Base-by-base conservation (phyloP, 805 yeast genomes). In the Kodamaea kaohsiungensis region DNA sequence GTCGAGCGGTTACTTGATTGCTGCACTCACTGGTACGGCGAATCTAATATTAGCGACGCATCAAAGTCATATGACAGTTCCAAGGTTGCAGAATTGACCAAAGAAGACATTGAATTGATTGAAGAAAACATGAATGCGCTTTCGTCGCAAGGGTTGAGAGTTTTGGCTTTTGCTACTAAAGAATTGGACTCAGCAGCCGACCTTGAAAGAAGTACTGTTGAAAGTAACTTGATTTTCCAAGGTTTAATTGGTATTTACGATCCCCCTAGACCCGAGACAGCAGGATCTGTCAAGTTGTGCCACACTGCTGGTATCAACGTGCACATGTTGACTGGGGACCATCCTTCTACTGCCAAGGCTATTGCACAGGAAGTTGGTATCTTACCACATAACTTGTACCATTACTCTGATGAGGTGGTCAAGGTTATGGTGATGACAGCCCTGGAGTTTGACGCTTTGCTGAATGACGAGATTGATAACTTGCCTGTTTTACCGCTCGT, bases 281-380 rank as follows among this genome's bases (percentile, higher is more conserved):
- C 83, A 9, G 81, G 75, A 10, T 81, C 89, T 5, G 92, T 88
- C 18, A 80, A 79, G 61, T 67, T 72, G 56, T 87, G 92, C 68
- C 91, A 86, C 64, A 75, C 68, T 48, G 93, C 93, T 13, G 93
- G 93, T 56, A 85, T 88, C 60, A 83, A 85, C 59, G 92, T 88
- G 46, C 90, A 85, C 61, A 88, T 88, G 93, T 79, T 88, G 42
- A 88, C 93, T 16, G 93, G 93, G 58, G 93, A 88, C 65, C 91
- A 86, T 62, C 88, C 87, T 8, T 86, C 86, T 38, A 88, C 93
- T 43, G 93, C 93, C 15, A 75, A 76, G 54, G 90, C 92, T 3
- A 88, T 88, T 73, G 92, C 93, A 15, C 86, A 84, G 66, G 91
- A 88, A 66, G 91, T 88, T 49, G 92, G 92, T 13, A 88, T 88